phyloP scores from a whole-genome alignment of 2,329 filamentous ascomycete genomes.

The Neopestalotiopsis clavispora region DNA sequence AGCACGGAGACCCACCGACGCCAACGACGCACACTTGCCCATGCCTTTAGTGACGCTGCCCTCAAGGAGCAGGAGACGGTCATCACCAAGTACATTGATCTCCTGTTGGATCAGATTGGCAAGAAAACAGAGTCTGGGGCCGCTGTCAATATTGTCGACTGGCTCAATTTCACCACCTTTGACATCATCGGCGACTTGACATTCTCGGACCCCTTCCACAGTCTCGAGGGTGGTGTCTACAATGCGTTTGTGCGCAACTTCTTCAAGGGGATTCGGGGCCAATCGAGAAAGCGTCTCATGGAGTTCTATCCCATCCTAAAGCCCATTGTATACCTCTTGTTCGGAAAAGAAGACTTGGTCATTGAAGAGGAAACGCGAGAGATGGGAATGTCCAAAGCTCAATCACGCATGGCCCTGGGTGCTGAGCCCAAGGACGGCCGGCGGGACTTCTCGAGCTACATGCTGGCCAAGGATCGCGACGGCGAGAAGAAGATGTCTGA shows the following conservation, averaged over 20 bases:
- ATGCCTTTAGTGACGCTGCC: conserved; percentile 37
- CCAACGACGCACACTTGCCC: conserved; percentile 31
- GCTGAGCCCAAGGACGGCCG: background rate
- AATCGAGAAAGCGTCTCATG: background rate
- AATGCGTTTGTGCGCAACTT: background rate
- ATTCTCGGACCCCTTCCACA: background rate
- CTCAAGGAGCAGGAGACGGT: conserved; percentile 40
- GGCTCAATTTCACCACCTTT: background rate
- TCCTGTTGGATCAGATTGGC: conserved; percentile 29
- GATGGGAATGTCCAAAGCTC: background rate
- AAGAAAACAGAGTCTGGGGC: conserved; percentile 20
- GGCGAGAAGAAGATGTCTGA: background rate
- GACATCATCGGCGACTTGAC: background rate
- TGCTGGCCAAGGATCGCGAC: background rate
- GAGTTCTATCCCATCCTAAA: background rate
- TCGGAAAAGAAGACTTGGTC: background rate
- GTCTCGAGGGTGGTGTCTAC: background rate
- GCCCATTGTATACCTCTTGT: background rate
- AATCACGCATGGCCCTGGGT: background rate
- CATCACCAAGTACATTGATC: conserved; percentile 35
- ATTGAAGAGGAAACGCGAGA: background rate
- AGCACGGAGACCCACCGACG: background rate
- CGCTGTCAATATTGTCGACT: background rate
- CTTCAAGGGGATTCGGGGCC: background rate
- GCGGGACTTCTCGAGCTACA: background rate